Base-by-base conservation (phyloP, 805 yeast genomes). In the Ogataea paradorogensis region DNA sequence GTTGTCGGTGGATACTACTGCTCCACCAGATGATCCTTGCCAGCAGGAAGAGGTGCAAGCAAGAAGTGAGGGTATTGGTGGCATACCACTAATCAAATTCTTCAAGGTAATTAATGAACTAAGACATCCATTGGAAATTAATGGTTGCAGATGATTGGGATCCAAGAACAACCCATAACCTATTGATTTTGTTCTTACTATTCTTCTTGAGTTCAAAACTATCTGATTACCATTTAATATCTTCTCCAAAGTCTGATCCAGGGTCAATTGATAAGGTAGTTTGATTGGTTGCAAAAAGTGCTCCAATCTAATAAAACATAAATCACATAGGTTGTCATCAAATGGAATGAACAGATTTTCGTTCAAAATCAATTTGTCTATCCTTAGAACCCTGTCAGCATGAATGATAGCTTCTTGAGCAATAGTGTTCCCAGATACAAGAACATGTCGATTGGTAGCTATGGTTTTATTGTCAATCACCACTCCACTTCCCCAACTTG, bases 1-100 rank as follows among this genome's bases (percentile, higher is more conserved):
- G 14, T 40, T 38, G 2, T 13, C 9, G 1, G 15, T 11, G 6
- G 35, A 33, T 30, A 69, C 62, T 3, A 71, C 50, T 0, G 72
- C 75, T 0, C 77, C 77, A 0, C 78, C 78, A 1, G 74, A 67
- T 4, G 76, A 71, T 1, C 78, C 78, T 38, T 71, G 67, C 76
- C 77, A 73, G 49, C 75, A 71, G 7, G 70, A 58, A 0, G 73
- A 58, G 0, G 75, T 66, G 1, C 71, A 54, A 0, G 70, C 50
- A 2, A 69, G 48, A 40, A 70, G 27, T 3, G 45, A 35, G 0
- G 50, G 46, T 4, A 48, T 24, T 3, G 24, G 24, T 14, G 33
- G 28, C 3, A 35, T 27, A 11, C 37, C 36, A 7, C 9, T 35
- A 41, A 40, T 58, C 18, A 27, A 9, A 1, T 35, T 27, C 9